Evolutionary conservation across 495 filamentous ascomycete genomes (phyloP).

Genomic region (Penicillium flavigenum): DNA sequence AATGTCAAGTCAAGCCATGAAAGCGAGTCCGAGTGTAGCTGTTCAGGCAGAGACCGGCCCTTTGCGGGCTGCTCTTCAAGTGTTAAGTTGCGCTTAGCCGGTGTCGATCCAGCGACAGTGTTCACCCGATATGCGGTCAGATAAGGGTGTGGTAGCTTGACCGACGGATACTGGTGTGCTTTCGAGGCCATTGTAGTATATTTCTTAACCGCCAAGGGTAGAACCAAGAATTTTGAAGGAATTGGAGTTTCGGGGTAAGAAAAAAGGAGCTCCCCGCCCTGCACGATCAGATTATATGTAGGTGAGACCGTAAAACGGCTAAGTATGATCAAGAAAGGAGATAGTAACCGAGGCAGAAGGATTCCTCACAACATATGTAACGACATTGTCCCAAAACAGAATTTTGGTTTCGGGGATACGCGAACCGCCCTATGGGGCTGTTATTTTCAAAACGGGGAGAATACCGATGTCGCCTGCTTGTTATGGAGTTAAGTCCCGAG

Average conservation of each 20-base stretch:
- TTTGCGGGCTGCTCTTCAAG: conserved; percentile 28
- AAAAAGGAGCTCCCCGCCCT: not conserved
- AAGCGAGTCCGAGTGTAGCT: conserved; percentile 34
- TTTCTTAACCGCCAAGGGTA: not conserved
- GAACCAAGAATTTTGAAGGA: not conserved
- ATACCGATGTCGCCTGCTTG: conserved; percentile 2
- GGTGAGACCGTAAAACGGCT: conserved; percentile 5
- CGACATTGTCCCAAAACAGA: too few relatives aligned
- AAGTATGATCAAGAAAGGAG: conserved; percentile 7
- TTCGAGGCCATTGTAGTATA: conserved; percentile 20
- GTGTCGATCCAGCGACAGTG: conserved; percentile 22
- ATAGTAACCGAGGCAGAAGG: conserved; percentile 9
- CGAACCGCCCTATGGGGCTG: not conserved
- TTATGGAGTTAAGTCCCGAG: conserved; percentile 2
- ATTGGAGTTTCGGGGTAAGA: not conserved
- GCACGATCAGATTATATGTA: conserved; percentile 8
- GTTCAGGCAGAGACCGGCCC: conserved; percentile 30
- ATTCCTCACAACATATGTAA: not conserved
- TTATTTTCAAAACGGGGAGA: not conserved
- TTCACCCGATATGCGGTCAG: conserved; percentile 34
- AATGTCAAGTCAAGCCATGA: conserved; percentile 35
- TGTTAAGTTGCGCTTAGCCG: conserved; percentile 24
- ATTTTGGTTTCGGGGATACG: not conserved
- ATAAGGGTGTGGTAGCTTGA: conserved; percentile 36
- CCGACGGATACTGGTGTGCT: conserved; percentile 25